Evolutionary conservation across 495 filamentous ascomycete genomes (phyloP), one percentile per base, ranked within the genome.

Genomic region (Usnea hakonensis): DNA sequence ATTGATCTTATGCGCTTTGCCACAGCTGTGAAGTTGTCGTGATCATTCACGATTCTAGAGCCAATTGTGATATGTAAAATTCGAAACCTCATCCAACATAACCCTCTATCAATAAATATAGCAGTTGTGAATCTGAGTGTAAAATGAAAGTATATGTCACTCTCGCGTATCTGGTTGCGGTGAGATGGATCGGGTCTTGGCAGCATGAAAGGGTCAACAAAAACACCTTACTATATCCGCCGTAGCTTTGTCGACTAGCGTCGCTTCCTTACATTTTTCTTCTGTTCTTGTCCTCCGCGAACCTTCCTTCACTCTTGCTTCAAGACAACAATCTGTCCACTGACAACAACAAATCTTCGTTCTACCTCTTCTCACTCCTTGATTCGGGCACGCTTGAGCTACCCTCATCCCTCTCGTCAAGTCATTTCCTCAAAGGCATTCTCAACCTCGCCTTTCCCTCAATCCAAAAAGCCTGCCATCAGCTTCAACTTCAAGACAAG

Each of bases 361-460:
- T 48, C 59, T 55, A 61, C 44, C 55, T 60, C 50, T 64, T 41
- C 52, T 60, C 57, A 61, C 53, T 35, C 28, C 66, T 70, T 78
- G 78, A 78, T 89, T 92, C 90, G 88, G 89, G 89, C 89, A 88
- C 88, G 73, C 81, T 52, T 52, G 48, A 92, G 88, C 89, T 88
- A 90, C 89, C 89, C 89, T 91, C 63, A 66, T 58, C 65, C 72
- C 74, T 72, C 72, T 76, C 73, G 72, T 74, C 77, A 79, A 81
- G 80, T 70, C 65, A 70, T 64, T 73, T 81, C 84, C 81, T 75
- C 77, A 68, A 68, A 77, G 73, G 74, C 76, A 75, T 71, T 72
- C 73, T 77, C 67, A 68, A 63, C 65, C 67, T 68, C 62, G 73
- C 75, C 70, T 66, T 67, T 62, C 62, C n/a, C 60, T 66, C 67